Conservation (phyloP, 352 stramenopile species). For the Globisporangium iwayamae region DNA sequence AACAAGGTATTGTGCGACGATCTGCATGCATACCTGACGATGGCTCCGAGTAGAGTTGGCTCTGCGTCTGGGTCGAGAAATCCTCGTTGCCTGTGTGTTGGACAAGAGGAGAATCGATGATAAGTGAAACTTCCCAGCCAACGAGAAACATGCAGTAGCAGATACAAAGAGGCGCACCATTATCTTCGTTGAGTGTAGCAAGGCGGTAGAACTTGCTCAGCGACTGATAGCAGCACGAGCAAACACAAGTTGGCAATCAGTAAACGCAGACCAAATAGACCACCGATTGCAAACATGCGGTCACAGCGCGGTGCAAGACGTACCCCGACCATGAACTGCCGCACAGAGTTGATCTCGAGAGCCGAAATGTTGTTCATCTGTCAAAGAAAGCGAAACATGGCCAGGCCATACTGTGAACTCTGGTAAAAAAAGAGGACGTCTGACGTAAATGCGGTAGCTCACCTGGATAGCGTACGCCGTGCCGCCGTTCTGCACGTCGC, state of each 20-base stretch:
- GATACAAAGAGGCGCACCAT: slow-evolving; percentile 20
- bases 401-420: not conserved
- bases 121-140: not conserved
- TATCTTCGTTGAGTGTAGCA: slow-evolving; percentile 47
- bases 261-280: not conserved
- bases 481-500: slow-evolving; percentile 67
- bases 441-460: not conserved
- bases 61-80: slow-evolving; percentile 34
- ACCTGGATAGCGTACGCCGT: slow-evolving; percentile 74
- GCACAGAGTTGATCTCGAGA: slow-evolving; percentile 85
- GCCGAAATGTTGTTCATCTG: slow-evolving; percentile 88
- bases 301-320: not conserved
- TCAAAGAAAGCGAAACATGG: not conserved
- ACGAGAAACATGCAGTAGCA: no score
- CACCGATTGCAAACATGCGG: not conserved
- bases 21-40: slow-evolving; percentile 28
- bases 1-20: not conserved
- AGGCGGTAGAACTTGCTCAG: slow-evolving; percentile 78
- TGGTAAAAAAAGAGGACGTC: not conserved
- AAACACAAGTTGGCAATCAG: not conserved
- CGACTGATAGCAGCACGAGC: slow-evolving; percentile 32
- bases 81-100: slow-evolving; percentile 17
- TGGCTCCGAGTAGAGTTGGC: slow-evolving; percentile 28
- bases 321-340: slow-evolving; percentile 85
- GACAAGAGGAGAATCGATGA: not conserved